Conservation (phyloP, 306 rosid species). For the Dryas octopetala region DNA sequence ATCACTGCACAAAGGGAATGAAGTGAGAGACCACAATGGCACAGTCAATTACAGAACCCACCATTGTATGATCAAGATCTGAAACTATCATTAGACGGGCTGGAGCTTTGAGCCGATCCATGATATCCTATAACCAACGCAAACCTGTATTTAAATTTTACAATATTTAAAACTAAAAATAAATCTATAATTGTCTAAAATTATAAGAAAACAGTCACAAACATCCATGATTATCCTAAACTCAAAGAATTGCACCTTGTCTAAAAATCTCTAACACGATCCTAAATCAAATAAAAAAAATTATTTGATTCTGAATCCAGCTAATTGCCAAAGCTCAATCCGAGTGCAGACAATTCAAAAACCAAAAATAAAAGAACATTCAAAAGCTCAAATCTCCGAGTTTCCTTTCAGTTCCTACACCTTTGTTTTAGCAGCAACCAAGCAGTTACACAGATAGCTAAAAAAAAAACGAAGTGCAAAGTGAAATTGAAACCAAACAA, state of each 20-base stretch:
- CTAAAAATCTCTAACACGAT: background rate
- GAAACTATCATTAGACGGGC: constrained; percentile 92
- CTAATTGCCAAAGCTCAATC: background rate
- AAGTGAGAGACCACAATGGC: constrained; percentile 1
- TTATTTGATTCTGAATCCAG: too few species aligned
- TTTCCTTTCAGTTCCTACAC: background rate
- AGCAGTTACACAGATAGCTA: constrained; percentile 6
- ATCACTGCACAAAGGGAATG: constrained; percentile 21
- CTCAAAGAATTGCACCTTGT: too few species aligned
- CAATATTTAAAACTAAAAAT: too few species aligned
- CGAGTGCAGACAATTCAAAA: background rate
- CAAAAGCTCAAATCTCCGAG: background rate
- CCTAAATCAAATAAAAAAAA: background rate
- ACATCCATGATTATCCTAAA: too few species aligned
- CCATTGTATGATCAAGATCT: constrained; percentile 99
- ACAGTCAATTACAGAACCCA: constrained; percentile 26
- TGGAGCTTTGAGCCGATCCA: constrained; percentile 62
- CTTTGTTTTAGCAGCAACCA: constrained; percentile 7
- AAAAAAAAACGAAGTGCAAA: too few species aligned
- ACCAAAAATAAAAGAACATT: background rate
- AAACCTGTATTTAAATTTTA: constrained; percentile 25
- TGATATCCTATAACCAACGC: constrained; percentile 35
- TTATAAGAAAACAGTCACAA: too few species aligned
- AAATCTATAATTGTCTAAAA: too few species aligned
- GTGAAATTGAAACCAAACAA: background rate